A percentile compares a stretch with the other conserved stretches of the same genome.
Conservation (phyloP, 768 basidiomycete species). For the Mycena galopus region DNA sequence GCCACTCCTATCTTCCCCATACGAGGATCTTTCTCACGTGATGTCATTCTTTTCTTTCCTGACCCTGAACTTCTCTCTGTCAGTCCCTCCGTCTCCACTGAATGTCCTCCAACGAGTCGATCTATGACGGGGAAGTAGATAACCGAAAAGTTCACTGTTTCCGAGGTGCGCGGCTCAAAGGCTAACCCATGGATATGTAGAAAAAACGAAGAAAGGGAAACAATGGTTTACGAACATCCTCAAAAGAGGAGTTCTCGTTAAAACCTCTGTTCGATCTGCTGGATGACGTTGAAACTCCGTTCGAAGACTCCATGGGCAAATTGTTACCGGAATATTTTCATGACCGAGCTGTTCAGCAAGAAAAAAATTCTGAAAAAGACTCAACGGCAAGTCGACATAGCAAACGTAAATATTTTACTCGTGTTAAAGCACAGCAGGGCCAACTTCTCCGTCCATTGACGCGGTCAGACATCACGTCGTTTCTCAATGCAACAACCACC, state of each 20-base stretch:
- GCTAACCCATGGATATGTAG: background rate
- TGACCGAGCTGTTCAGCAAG: constrained; percentile 43
- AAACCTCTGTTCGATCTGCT: constrained; percentile 31
- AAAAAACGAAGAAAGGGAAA: constrained; percentile 43
- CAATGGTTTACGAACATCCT: constrained; percentile 29
- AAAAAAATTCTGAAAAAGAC: constrained; percentile 37
- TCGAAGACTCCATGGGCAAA: constrained; percentile 50
- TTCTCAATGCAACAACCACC: constrained; percentile 43
- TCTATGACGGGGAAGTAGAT: constrained; percentile 16
- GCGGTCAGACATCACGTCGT: constrained; percentile 54
- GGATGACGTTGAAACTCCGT: constrained; percentile 37
- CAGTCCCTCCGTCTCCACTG: background rate
- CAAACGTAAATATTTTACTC: constrained; percentile 4
- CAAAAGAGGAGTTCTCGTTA: constrained; percentile 28
- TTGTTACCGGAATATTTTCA: constrained; percentile 51
- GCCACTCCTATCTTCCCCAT: no score
- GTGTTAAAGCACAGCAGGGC: constrained; percentile 42
- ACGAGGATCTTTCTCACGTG: background rate
- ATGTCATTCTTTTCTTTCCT: background rate
- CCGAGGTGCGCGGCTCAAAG: background rate
- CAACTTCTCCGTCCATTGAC: constrained; percentile 56
- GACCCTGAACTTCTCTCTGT: background rate
- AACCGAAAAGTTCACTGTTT: constrained; percentile 20
- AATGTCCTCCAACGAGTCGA: constrained; percentile 34
- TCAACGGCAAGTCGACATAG: constrained; percentile 36